Evolutionary conservation across 2,329 filamentous ascomycete species (phyloP), one percentile per base, ranked within the genome.

Genomic region (Chrysoporthe deuterocubensis): DNA sequence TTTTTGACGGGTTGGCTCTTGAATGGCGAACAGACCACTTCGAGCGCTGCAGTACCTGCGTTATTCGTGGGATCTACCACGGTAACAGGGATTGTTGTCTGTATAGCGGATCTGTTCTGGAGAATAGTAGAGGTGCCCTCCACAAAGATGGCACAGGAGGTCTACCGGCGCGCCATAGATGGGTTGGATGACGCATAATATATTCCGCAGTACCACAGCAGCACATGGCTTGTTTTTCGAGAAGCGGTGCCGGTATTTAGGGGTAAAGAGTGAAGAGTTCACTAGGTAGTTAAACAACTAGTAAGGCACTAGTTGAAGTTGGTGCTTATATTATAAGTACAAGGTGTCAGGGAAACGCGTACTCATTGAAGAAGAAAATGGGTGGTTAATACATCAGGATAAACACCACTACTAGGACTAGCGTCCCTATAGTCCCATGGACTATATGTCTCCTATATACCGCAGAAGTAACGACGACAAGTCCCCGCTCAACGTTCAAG

Each of bases 11-110:
- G 59, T 14, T 61, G 59, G 59, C 21, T 61, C 11, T 46, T 61
- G 42, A 46, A 61, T 11, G 40, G 42, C 26, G 37, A 46, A n/a
- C 37, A 60, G 57, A 42, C 18, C 40, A 26, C 37, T 14, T 60
- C 57, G 18, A 44, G 18, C 1, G 57, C 57, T 26, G 57, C 57
- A 16, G 42, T 61, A 1, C 59, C 59, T 9, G 59, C 59, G 16
- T 14, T 61, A 13, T 61, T 61, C 21, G 59, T 61, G 14, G 59
- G 5, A 2, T 61, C 59, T n/a, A 61, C 42, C 26, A 61, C 59
- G 16, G 59, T 61, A 11, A 61, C 42, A 40, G 42, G 42, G 42
- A 11, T 34, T 11, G 26, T 48, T 18, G 9, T 61, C 16, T 61
- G 43, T 21, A 46, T 61, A 32, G 59, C 59, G 26, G 59, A 61